Evolutionary conservation across 352 stramenopile species (phyloP).

Genomic region (Globisporangium solare): DNA sequence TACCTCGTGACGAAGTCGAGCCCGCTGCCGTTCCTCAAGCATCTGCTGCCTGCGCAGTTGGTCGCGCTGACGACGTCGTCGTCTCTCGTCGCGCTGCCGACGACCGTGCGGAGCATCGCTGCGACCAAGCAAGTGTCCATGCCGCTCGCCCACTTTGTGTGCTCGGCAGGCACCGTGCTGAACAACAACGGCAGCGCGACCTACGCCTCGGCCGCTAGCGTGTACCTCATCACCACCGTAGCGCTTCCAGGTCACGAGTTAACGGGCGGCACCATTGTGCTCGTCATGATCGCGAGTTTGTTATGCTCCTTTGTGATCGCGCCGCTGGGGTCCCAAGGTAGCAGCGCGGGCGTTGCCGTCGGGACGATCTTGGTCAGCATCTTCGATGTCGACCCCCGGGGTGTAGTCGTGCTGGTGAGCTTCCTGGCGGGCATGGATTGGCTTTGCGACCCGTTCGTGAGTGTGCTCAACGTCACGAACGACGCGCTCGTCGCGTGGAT

Average conservation of each 20-base stretch:
- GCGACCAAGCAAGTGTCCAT: conserved; percentile 49
- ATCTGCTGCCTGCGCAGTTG: conserved; percentile 45
- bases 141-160: conserved; percentile 54
- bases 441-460: conserved; percentile 51
- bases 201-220: conserved; percentile 40
- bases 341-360: conserved; percentile 29
- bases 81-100: conserved; percentile 42
- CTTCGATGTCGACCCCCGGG: conserved; percentile 27
- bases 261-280: conserved; percentile 20
- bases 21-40: conserved; percentile 35
- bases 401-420: conserved; percentile 25
- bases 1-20: conserved; percentile 41
- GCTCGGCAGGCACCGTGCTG: conserved; percentile 32
- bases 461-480: conserved; percentile 47
- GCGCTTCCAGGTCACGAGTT: conserved; percentile 19
- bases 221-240: conserved; percentile 38
- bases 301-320: conserved; percentile 33
- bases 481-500: conserved; percentile 45
- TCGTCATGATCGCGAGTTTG: conserved; percentile 32
- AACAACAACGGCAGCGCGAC: conserved; percentile 65
- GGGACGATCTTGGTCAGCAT: conserved; percentile 40
- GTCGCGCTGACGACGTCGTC: conserved; percentile 47
- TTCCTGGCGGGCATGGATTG: conserved; percentile 49
- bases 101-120: conserved; percentile 46
- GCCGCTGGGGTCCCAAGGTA: conserved; percentile 28